Evolutionary conservation across 2,329 filamentous ascomycete genomes (phyloP).

Genomic region (Cladosporium colombiae): DNA sequence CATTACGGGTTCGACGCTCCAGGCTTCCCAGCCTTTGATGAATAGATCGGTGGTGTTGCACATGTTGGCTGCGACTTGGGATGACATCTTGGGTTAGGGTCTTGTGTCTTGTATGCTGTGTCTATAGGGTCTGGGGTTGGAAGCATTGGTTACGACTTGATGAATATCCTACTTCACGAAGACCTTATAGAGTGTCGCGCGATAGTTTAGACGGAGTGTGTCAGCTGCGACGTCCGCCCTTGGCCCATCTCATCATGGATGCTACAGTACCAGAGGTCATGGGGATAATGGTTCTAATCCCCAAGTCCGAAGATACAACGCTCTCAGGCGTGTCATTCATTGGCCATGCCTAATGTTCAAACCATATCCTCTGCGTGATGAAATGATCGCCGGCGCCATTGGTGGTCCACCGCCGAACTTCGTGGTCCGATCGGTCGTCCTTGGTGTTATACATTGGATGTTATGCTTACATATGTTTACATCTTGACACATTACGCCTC

Average conservation of each 20-base stretch:
- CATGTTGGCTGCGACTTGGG: slow-evolving; percentile 1
- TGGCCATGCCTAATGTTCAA: not conserved
- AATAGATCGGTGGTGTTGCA: slow-evolving; percentile 7
- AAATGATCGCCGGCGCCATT: not conserved
- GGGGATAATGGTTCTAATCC: not conserved
- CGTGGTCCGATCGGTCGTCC: not conserved
- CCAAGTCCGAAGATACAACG: not conserved
- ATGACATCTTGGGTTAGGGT: not conserved
- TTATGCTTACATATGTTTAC: slow-evolving; percentile 16
- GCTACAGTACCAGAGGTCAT: not conserved
- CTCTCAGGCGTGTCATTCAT: not conserved
- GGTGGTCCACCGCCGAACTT: not conserved
- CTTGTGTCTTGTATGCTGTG: not conserved
- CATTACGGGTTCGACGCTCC: slow-evolving; percentile 13
- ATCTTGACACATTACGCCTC: slow-evolving; percentile 25
- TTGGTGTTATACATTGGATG: slow-evolving; percentile 12
- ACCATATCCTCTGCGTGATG: not conserved
- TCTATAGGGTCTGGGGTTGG: not conserved
- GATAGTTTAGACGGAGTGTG: not conserved
- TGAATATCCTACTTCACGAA: no score
- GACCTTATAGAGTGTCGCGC: no score
- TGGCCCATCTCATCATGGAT: not conserved
- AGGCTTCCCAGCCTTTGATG: slow-evolving; percentile 3
- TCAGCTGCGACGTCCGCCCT: not conserved
- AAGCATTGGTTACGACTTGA: not conserved